These are phyloP conservation scores for Picea abies DNA, from an alignment of 83 land plant species.

Conservation along the genomic window DNA sequence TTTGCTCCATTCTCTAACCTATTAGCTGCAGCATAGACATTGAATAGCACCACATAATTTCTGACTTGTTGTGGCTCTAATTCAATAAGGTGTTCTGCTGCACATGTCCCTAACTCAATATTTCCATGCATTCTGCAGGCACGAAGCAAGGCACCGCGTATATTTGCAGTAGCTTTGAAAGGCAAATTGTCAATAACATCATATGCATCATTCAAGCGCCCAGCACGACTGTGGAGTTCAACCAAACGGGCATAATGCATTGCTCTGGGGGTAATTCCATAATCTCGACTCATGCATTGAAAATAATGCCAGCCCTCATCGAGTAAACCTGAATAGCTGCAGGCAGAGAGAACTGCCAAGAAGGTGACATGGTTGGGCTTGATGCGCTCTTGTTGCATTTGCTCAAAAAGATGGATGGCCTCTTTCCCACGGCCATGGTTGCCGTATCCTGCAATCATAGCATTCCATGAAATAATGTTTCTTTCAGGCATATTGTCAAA, in stretches of 20 bases:
- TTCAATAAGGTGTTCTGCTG: slow-evolving; percentile 15
- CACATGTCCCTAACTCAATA: slow-evolving; percentile 8
- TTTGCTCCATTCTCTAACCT: slow-evolving; percentile 18
- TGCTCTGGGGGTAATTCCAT: slow-evolving; percentile 51
- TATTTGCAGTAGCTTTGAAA: slow-evolving; percentile 39
- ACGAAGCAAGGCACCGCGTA: slow-evolving; percentile 65
- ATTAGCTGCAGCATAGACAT: slow-evolving; percentile 1
- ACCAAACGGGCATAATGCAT: slow-evolving; percentile 73
- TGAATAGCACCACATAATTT: slow-evolving; percentile 14
- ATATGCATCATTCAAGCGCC: slow-evolving; percentile 54
- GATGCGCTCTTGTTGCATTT: slow-evolving; percentile 44
- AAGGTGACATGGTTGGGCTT: slow-evolving; percentile 60
- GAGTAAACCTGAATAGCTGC: slow-evolving; percentile 52
- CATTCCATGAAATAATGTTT: slow-evolving; percentile 68
- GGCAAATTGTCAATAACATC: slow-evolving; percentile 47
- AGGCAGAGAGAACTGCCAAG: slow-evolving; percentile 57
- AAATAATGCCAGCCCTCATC: slow-evolving; percentile 53
- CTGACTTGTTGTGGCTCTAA: slow-evolving; percentile 9
- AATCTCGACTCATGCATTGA: slow-evolving; percentile 40
- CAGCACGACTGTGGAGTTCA: slow-evolving; percentile 55
- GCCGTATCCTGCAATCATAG: slow-evolving; percentile 70
- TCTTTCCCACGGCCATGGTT: slow-evolving; percentile 58
- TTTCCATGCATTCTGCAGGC: slow-evolving; percentile 44
- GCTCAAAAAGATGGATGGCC: slow-evolving; percentile 41
- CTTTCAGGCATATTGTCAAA: slow-evolving; percentile 58